A percentile compares a stretch with the other conserved stretches of the same genome.
Evolutionary conservation across 75 land plant species (phyloP).

Genomic region (Pseudotsuga menziesii): DNA sequence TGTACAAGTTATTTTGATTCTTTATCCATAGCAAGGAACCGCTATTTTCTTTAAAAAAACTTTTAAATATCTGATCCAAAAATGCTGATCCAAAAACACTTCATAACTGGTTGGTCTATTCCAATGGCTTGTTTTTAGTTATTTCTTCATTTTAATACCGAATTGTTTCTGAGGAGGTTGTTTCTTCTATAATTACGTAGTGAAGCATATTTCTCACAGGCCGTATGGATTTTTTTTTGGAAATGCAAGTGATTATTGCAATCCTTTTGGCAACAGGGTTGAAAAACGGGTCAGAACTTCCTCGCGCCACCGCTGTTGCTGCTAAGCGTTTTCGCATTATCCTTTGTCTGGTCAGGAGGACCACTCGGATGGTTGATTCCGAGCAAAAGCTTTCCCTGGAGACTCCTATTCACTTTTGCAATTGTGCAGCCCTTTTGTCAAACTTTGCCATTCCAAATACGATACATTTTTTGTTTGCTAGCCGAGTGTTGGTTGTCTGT

Average conservation of each 20-base stretch:
- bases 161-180: no score
- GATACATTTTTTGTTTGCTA: constrained; percentile 71
- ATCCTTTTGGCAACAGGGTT: background rate
- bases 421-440: constrained; percentile 76
- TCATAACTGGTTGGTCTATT: no score
- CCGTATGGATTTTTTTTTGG: background rate
- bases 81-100: no score
- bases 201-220: background rate
- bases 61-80: constrained; percentile 14
- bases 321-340: no score
- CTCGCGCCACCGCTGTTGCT: no score
- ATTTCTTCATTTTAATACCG: background rate
- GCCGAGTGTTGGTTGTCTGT: constrained; percentile 47
- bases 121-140: constrained; percentile 6
- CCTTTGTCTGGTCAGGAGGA: constrained; percentile 96
- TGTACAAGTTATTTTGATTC: no score
- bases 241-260: background rate
- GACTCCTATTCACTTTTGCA: constrained; percentile 76
- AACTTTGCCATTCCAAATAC: constrained; percentile 54
- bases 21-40: no score
- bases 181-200: constrained; percentile 10
- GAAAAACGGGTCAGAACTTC: background rate
- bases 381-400: constrained; percentile 82
- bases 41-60: no score
- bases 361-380: constrained; percentile 91